phyloP scores from a whole-genome alignment of 1,284 basidiomycete genomes.

The Moesziomyces sp. region DNA sequence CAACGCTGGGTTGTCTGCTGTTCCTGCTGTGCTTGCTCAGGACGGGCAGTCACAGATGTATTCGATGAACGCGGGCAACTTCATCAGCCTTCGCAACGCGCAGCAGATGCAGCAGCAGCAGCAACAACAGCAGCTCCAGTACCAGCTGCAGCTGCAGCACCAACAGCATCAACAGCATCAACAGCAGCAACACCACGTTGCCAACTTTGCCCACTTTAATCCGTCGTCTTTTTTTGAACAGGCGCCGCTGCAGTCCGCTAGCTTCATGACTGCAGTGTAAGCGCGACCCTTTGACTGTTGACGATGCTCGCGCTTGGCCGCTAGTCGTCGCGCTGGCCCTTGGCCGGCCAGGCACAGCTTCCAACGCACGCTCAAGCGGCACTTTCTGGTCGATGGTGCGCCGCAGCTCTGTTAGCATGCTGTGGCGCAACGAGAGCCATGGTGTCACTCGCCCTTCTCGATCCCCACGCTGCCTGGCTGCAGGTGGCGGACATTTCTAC shows the following conservation, averaged over 20 bases:
- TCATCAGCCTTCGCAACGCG: constrained; percentile 26
- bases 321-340: neutral
- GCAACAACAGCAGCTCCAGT: constrained; percentile 21
- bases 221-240: constrained; percentile 48
- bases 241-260: constrained; percentile 50
- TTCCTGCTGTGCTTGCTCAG: constrained; percentile 13
- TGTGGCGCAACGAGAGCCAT: constrained; percentile 4
- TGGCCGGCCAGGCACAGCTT: too few species aligned
- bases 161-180: constrained; percentile 18
- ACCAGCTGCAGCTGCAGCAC: constrained; percentile 23
- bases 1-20: constrained; percentile 3
- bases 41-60: constrained; percentile 26
- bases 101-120: constrained; percentile 33
- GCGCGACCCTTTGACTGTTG: constrained; percentile 9
- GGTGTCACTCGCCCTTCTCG: too few species aligned
- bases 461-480: constrained; percentile 1
- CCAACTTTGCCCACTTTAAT: constrained; percentile 21
- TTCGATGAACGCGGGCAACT: constrained; percentile 27
- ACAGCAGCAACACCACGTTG: constrained; percentile 23
- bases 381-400: constrained; percentile 7
- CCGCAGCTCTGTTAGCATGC: constrained; percentile 24
- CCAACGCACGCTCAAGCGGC: neutral
- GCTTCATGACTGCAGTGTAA: constrained; percentile 51
- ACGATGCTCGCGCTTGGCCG: neutral
- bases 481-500: neutral